These are phyloP conservation scores for Ichthyophthirius multifiliis DNA, from an alignment of 169 alveolate species.

Conservation along the genomic window DNA sequence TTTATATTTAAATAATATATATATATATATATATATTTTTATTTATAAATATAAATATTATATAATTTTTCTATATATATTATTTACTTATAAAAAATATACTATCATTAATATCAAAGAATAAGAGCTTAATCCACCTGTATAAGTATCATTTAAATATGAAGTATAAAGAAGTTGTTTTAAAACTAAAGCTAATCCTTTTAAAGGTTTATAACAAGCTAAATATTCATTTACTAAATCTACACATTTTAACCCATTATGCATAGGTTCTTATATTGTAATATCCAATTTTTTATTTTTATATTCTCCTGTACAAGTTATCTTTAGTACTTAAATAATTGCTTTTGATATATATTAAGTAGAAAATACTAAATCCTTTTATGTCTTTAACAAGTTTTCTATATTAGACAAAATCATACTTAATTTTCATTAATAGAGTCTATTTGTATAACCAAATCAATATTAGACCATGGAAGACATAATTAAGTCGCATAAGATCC, in stretches of 20 bases:
- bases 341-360: constrained; percentile 19
- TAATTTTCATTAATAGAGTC: not conserved
- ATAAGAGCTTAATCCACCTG: constrained; percentile 79
- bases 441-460: constrained; percentile 69
- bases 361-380: not conserved
- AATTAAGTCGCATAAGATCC: constrained; percentile 80
- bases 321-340: constrained; percentile 65
- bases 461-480: constrained; percentile 80
- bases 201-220: constrained; percentile 47
- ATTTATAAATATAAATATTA: no score
- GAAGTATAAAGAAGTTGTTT: constrained; percentile 62
- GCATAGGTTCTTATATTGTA: constrained; percentile 67
- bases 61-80: no score
- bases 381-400: constrained; percentile 5
- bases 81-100: constrained; percentile 50
- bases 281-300: constrained; percentile 62
- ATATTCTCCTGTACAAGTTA: constrained; percentile 45
- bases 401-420: not conserved
- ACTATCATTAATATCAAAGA: constrained; percentile 76
- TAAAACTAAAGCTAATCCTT: constrained; percentile 67
- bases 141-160: constrained; percentile 73
- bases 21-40: not conserved
- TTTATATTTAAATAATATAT: not conserved
- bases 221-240: constrained; percentile 58
- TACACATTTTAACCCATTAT: constrained; percentile 78